These are phyloP conservation scores for Xenosphaeropsis pyriputrescens DNA, from an alignment of 2,329 filamentous ascomycete genomes.

Conservation along the genomic window DNA sequence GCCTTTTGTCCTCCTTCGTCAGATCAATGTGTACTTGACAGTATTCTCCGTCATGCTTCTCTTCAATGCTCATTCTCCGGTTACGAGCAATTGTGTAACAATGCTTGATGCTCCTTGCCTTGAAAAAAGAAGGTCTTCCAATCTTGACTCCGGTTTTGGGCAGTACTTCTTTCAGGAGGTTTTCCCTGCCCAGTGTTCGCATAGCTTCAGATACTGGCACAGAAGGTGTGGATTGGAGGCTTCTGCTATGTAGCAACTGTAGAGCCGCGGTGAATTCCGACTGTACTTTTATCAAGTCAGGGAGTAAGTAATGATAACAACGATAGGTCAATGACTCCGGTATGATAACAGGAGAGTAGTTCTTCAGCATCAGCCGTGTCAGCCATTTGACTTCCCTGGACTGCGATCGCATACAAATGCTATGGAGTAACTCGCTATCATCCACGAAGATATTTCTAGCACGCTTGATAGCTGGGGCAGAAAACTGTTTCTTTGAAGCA, in stretches of 20 bases:
- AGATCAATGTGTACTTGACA: constrained; percentile 77
- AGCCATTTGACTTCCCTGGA: constrained; percentile 77
- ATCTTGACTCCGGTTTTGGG: constrained; percentile 38
- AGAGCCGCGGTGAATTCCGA: constrained; percentile 39
- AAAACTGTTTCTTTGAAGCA: constrained; percentile 57
- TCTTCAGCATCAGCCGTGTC: constrained; percentile 65
- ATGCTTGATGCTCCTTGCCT: constrained; percentile 58
- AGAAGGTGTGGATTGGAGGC: not conserved
- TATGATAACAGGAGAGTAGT: constrained; percentile 52
- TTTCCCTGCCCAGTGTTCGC: not conserved
- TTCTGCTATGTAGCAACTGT: not conserved
- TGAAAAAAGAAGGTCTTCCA: constrained; percentile 47
- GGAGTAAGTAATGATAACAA: constrained; percentile 54
- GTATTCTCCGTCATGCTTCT: constrained; percentile 81
- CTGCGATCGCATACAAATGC: constrained; percentile 42
- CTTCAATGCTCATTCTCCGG: constrained; percentile 56
- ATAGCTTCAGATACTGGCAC: not conserved
- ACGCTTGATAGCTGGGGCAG: constrained; percentile 43
- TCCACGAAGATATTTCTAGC: constrained; percentile 3
- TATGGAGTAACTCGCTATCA: constrained; percentile 28
- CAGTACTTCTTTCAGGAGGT: not conserved
- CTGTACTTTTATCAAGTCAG: constrained; percentile 54
- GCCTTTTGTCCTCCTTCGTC: constrained; percentile 22
- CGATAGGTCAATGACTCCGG: constrained; percentile 39
- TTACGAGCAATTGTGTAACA: constrained; percentile 50